These are phyloP conservation scores for Mycothermus thermophilus DNA, from an alignment of 495 filamentous ascomycete genomes.

Conservation along the genomic window DNA sequence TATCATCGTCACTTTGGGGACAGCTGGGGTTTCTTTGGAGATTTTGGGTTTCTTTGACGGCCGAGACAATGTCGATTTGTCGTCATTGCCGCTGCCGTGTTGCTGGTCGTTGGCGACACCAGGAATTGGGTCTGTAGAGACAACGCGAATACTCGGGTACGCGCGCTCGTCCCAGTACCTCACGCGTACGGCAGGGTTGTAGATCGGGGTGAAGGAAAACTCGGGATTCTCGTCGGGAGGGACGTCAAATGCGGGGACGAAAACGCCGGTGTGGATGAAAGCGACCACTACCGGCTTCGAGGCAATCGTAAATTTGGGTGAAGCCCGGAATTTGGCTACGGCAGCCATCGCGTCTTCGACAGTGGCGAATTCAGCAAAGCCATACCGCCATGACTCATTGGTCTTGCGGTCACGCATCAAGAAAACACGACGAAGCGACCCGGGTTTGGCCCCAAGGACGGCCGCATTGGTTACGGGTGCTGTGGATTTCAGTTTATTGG, in stretches of 20 bases:
- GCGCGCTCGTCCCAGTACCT: constrained; percentile 78
- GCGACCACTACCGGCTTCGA: constrained; percentile 60
- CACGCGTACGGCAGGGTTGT: constrained; percentile 53
- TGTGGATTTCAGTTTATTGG: constrained; percentile 51
- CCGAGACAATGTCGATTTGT: constrained; percentile 17
- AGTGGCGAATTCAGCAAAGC: constrained; percentile 78
- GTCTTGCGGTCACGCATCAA: constrained; percentile 61
- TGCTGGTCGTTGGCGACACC: constrained; percentile 24
- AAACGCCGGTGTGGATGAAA: constrained; percentile 80
- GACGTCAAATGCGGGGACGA: constrained; percentile 58
- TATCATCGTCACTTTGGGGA: constrained; percentile 40
- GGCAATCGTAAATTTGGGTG: constrained; percentile 74
- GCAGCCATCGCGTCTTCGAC: constrained; percentile 66
- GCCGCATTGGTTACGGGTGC: constrained; percentile 62
- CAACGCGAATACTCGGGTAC: constrained; percentile 52
- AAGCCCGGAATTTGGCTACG: constrained; percentile 55
- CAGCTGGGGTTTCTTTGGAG: constrained; percentile 40
- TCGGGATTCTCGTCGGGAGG: constrained; percentile 34
- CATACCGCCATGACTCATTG: constrained; percentile 73
- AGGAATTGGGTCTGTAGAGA: constrained; percentile 33
- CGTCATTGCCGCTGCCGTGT: constrained; percentile 18
- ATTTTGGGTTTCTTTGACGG: constrained; percentile 37
- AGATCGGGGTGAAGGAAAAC: constrained; percentile 61
- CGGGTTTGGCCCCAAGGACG: constrained; percentile 56
- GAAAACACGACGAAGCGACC: constrained; percentile 63